phyloP scores from a whole-genome alignment of 176 grass and related monocot species.

The Saccharum officinarum region DNA sequence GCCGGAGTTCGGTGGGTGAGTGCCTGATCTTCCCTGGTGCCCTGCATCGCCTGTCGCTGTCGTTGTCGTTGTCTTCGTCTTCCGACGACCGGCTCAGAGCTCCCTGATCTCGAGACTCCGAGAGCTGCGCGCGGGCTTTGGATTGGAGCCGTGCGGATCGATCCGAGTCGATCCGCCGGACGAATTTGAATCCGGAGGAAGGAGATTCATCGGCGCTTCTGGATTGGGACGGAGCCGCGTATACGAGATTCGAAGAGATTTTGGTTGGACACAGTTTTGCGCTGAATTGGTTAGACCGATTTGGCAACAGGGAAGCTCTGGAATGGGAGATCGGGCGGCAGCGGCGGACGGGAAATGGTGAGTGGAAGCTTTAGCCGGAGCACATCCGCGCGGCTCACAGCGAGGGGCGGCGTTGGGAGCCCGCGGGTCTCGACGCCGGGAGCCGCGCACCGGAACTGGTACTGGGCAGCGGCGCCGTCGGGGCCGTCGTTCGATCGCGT shows the following conservation, averaged over 20 bases:
- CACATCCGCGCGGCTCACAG: conserved; percentile 56
- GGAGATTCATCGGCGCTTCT: neutral
- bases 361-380: conserved; percentile 61
- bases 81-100: neutral
- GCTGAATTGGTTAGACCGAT: neutral
- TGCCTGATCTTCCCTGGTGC: neutral
- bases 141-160: neutral
- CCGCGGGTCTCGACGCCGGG: conserved; percentile 42
- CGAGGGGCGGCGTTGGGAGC: conserved; percentile 57
- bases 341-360: conserved; percentile 48
- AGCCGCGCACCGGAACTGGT: conserved; percentile 69
- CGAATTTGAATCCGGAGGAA: neutral
- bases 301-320: neutral
- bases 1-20: conserved; percentile 35
- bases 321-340: conserved; percentile 43
- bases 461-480: conserved; percentile 32
- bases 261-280: neutral
- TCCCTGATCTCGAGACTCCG: conserved; percentile 2
- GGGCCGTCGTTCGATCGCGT: conserved; percentile 52
- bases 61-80: neutral
- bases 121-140: neutral
- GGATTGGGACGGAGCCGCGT: neutral
- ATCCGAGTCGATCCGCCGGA: neutral
- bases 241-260: neutral
- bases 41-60: neutral